Evolutionary conservation across 495 filamentous ascomycete species (phyloP), one percentile per base, ranked within the genome.

Genomic region (Neurospora tetraspora): DNA sequence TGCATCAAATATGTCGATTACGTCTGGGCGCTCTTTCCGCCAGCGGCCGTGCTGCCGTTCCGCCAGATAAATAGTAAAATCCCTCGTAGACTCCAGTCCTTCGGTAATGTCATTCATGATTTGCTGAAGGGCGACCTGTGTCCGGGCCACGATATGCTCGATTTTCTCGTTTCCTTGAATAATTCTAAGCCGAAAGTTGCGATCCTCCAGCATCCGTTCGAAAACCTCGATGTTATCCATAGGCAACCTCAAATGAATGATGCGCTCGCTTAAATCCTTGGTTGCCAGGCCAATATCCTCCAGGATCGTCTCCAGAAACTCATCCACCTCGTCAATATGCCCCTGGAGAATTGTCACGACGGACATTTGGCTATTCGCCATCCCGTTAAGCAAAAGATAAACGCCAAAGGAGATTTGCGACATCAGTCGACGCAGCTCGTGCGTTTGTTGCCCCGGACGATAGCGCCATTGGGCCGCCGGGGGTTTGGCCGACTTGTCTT

Each of bases 351-450:
- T 98, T 65, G 88, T 90, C 75, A 97, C 89, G 18, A 98, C 95
- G 73, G 94, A 90, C 20, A 88, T 85, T 47, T 98, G 91, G 72
- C 92, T 94, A 81, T 93, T 97, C 20, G 96, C 95, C 74, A 96
- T 87, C 68, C 89, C 88, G 76, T 94, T 90, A 40, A 95, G 89
- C 39, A 99, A 83, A 14, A 99, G 86, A 82, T 98, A 92, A 39
- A 98, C 89, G 37, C 96, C 96, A 79, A 98, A 99, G 0, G 91
- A 91, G 76, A 98, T 94, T 78, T 99, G 96, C 9, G 96, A 91
- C 77, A 94, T 87, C 70, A 98, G 86, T 82, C 97, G 97, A 87
- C 91, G 91, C 45, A 99, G 84, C 72, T 94, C 92, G 82, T 99
- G 96, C 76, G 92, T 89, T 73, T 85, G 85, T 73, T 85, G 84